A percentile compares a stretch with the other conserved stretches of the same genome.
Conservation (phyloP, 225 moss, liverwort and hornwort genomes). For the Ulota crispa region DNA sequence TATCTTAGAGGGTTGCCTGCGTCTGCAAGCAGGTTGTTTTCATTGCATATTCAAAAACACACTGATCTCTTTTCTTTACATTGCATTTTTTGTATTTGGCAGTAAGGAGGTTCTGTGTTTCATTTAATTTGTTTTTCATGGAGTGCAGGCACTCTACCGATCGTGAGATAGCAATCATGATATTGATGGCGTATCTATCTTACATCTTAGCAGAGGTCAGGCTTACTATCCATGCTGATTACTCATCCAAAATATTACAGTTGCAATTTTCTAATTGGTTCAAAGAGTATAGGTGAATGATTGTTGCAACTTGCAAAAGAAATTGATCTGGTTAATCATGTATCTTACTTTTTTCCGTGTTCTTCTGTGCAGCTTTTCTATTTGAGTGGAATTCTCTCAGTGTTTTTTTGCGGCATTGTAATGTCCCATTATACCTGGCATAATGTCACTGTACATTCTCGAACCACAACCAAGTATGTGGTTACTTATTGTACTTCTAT, state of each 20-base stretch:
- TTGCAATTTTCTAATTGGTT: neutral
- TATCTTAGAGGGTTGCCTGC: neutral
- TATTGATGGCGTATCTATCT: slow-evolving; percentile 90
- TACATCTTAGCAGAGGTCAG: slow-evolving; percentile 81
- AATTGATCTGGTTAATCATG: neutral
- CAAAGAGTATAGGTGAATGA: neutral
- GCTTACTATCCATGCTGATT: neutral
- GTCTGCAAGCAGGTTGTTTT: neutral
- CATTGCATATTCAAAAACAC: neutral
- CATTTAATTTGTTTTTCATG: neutral
- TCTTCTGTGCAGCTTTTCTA: slow-evolving; percentile 56
- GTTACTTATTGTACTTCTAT: neutral
- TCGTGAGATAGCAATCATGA: slow-evolving; percentile 90
- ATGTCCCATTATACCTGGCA: slow-evolving; percentile 99
- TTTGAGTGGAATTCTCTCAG: slow-evolving; percentile 88
- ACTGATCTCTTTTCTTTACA: neutral
- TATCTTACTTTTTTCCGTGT: neutral
- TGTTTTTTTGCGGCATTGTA: slow-evolving; percentile 96
- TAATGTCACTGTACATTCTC: slow-evolving; percentile 81
- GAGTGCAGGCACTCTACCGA: slow-evolving; percentile 80
- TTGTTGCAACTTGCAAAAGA: neutral
- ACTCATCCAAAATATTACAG: neutral
- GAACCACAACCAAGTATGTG: slow-evolving; percentile 71
- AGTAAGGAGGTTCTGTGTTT: neutral
- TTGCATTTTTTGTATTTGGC: neutral